These are phyloP conservation scores for Candida gigantensis DNA, from an alignment of 1,139 yeast genomes.

Conservation along the genomic window DNA sequence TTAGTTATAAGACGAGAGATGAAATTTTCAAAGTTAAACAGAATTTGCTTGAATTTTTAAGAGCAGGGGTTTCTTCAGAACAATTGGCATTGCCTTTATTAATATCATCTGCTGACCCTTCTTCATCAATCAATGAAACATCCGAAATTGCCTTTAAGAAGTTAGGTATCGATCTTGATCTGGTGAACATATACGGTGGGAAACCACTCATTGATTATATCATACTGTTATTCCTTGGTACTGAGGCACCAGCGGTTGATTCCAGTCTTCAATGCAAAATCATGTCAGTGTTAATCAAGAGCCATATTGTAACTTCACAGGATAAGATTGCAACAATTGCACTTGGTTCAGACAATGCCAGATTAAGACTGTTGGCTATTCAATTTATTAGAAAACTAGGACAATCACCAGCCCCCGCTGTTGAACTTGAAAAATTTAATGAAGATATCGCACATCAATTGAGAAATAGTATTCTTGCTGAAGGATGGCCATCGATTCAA, in stretches of 20 bases:
- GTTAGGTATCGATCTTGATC: constrained; percentile 54
- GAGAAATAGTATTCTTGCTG: constrained; percentile 50
- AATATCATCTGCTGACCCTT: constrained; percentile 66
- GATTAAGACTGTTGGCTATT: constrained; percentile 52
- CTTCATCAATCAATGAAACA: constrained; percentile 51
- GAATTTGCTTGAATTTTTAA: constrained; percentile 34
- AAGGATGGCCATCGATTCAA: constrained; percentile 61
- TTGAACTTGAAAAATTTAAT: constrained; percentile 28
- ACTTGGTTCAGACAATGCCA: constrained; percentile 51
- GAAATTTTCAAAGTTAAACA: constrained; percentile 50
- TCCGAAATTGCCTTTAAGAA: constrained; percentile 56
- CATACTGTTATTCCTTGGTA: constrained; percentile 50
- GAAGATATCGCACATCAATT: constrained; percentile 50
- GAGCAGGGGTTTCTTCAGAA: constrained; percentile 40
- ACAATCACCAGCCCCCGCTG: constrained; percentile 20
- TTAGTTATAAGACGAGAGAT: constrained; percentile 48
- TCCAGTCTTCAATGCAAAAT: constrained; percentile 60
- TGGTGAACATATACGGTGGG: constrained; percentile 16
- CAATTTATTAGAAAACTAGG: constrained; percentile 63
- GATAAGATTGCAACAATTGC: constrained; percentile 53
- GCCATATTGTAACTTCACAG: constrained; percentile 49
- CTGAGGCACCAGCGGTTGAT: constrained; percentile 51
- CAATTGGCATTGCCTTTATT: constrained; percentile 46
- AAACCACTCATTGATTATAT: constrained; percentile 42
- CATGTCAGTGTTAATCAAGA: constrained; percentile 51